Evolutionary conservation across 768 basidiomycete species (phyloP), one percentile per base, ranked within the genome.

Genomic region (Kwoniella bestiolae): DNA sequence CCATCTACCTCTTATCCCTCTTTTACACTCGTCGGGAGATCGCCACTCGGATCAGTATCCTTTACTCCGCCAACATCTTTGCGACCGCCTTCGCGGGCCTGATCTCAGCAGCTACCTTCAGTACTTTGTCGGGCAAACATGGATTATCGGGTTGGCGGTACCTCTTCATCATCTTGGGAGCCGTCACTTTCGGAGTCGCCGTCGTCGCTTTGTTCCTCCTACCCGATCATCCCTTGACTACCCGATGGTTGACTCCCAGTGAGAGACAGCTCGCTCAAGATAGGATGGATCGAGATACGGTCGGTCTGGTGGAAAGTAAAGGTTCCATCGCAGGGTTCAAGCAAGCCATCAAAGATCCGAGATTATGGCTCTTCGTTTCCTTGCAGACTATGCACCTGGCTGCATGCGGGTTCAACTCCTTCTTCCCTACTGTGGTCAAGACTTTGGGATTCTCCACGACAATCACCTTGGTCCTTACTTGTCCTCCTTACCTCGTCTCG

Each of bases 71-170:
- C 3, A 44, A 41, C n/a, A 69, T 69, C 38, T 56, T 62, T 34
- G 65, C 65, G 25, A 64, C 61, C 16, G 44, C 65, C 21, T 62
- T 67, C 23, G 65, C 65, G n/a, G 65, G 71, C n/a, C 57, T 92
- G 12, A 86, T 92, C 56, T 90, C 91, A 11, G 89, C 90, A 31
- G 88, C 86, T 1, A 90, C 92, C 57, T 85, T 92, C 18, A 84
- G 86, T 68, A 81, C 82, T 11, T 90, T 92, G 89, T 85, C 91
- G 41, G 89, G 88, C 5, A 84, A 83, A 60, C 82, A 87, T 16
- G 91, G 90, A 0, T 83, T 85, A 63, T 84, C 88, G 9, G 89
- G 89, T 0, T 93, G 91, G 91, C 83, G 88, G 86, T 89, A 77
- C 89, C 51, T 71, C 6, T 76, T 71, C 56, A 67, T 68, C 56